Evolutionary conservation across 2,329 filamentous ascomycete species (phyloP), one percentile per base, ranked within the genome.

Genomic region (Diaporthe caulivora): DNA sequence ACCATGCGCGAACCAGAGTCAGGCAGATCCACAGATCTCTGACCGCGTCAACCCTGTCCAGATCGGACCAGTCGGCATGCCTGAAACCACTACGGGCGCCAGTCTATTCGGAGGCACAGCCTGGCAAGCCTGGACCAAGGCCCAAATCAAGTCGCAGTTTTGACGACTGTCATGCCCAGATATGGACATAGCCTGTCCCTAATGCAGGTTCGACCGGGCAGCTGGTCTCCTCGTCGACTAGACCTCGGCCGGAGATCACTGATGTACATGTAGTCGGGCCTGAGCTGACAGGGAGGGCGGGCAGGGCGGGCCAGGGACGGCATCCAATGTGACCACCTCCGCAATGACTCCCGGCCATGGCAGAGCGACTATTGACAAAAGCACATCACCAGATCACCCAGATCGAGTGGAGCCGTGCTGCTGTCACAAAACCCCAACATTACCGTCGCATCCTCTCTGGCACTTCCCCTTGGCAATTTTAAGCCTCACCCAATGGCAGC

Each of bases 401-500:
- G 11, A 40, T 2, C 17, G 17, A 29, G 62, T 67, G 62, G 62
- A 40, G 62, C 62, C 62, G 34, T 34, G n/a, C 62, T 3, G 47
- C 17, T 53, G 62, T 53, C 62, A 67, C 58, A 62, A 42, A 58
- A 31, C 40, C 58, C 40, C 58, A 47, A 62, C 40, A 18, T 40
- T 8, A 31, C n/a, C 62, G 47, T 67, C 40, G 40, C 62, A 67
- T 67, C 62, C 51, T 47, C 8, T 53, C 62, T 67, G 31, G 49
- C 44, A 53, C 7, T 40, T 24, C 47, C 47, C 31, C 62, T 53
- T 53, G 47, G 47, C 62, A 67, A 67, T 67, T 51, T 53, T 26
- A 67, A 67, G 60, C 60, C 60, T 65, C 60, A 47, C 58, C 44
- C 60, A 65, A 65, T 65, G 60, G 42, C 60, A 49, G 37, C 29